Conservation (phyloP, 768 basidiomycete species). For the Trichaptum fuscoviolaceum region DNA sequence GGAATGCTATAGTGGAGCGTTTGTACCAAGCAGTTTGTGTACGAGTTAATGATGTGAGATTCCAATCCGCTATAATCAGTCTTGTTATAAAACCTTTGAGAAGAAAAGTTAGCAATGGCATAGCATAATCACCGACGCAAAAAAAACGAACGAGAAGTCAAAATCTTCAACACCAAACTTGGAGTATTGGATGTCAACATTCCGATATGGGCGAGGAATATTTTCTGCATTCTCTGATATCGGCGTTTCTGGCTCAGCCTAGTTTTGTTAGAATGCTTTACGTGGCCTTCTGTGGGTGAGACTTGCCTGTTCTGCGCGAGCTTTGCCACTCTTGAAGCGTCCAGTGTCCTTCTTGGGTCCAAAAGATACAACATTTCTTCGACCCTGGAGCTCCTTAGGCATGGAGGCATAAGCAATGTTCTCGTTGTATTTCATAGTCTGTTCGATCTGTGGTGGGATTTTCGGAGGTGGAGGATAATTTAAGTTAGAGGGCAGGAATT, state of each 20-base stretch:
- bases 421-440: slow-evolving; percentile 80
- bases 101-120: neutral
- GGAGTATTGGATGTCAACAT: slow-evolving; percentile 96
- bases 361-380: slow-evolving; percentile 67
- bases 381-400: slow-evolving; percentile 80
- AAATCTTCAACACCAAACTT: slow-evolving; percentile 99
- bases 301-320: slow-evolving; percentile 42
- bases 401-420: slow-evolving; percentile 85
- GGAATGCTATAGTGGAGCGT: slow-evolving; percentile 82
- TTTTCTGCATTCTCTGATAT: slow-evolving; percentile 48
- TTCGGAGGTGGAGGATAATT: slow-evolving; percentile 65
- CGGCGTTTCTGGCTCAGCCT: slow-evolving; percentile 53
- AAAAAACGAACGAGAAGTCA: slow-evolving; percentile 78
- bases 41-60: slow-evolving; percentile 95
- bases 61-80: slow-evolving; percentile 89
- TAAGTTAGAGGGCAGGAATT: slow-evolving; percentile 43
- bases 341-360: slow-evolving; percentile 49
- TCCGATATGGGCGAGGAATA: slow-evolving; percentile 78
- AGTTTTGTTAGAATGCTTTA: slow-evolving; percentile 1
- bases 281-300: slow-evolving; percentile 3
- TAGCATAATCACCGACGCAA: slow-evolving; percentile 5
- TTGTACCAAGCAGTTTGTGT: slow-evolving; percentile 88
- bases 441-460: slow-evolving; percentile 75
- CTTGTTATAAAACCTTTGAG: slow-evolving; percentile 82
- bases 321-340: slow-evolving; percentile 85